Conservation (phyloP, 495 filamentous ascomycete genomes). For the Neurospora cerealis region DNA sequence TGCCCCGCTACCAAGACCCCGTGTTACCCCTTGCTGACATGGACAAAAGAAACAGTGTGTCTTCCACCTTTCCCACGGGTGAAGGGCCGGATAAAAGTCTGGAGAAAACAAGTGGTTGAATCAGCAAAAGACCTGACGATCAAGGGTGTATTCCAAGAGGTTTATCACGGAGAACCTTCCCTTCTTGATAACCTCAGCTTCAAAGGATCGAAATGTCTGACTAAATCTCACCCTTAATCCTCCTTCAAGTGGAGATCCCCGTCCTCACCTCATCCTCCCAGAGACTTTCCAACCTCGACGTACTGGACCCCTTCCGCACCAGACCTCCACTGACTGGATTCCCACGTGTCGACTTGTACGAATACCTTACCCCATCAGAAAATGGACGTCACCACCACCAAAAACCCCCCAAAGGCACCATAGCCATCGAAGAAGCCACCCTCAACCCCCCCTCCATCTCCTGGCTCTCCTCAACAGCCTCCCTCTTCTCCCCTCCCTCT, state of each 20-base stretch:
- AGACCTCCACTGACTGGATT: not conserved
- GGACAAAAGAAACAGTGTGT: not conserved
- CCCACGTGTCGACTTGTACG: no score
- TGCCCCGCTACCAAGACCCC: not conserved
- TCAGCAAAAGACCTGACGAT: not conserved
- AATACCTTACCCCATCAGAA: no score
- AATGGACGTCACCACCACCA: no score
- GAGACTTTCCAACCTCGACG: not conserved
- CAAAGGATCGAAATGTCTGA: not conserved
- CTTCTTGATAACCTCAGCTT: not conserved
- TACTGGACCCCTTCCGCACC: not conserved
- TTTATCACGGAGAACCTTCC: not conserved
- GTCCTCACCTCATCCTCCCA: not conserved
- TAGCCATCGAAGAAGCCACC: constrained; percentile 47
- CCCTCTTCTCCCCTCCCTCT: constrained; percentile 19
- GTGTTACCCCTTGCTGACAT: not conserved
- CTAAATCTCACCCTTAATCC: not conserved
- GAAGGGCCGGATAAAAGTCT: not conserved
- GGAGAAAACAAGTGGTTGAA: not conserved
- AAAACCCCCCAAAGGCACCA: constrained; percentile 44
- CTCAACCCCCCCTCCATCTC: constrained; percentile 34
- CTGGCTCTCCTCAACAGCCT: constrained; percentile 17
- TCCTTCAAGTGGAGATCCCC: not conserved
- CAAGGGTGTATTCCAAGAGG: no score
- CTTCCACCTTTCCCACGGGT: no score